Conservation (phyloP, 768 basidiomycete genomes). For the Polyporus arcularius region DNA sequence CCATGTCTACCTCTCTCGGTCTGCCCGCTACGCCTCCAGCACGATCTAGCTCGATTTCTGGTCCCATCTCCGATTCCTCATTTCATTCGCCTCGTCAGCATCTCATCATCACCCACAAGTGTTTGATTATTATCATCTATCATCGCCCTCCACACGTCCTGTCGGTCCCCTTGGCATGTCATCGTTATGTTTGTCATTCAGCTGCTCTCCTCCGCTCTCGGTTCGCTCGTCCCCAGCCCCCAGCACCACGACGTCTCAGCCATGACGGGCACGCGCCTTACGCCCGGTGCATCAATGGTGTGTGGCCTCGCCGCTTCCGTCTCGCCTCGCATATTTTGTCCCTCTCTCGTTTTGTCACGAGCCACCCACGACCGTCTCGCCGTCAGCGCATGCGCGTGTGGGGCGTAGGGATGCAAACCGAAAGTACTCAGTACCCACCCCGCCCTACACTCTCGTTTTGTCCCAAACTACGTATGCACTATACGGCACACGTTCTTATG, state of each 20-base stretch:
- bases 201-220: constrained; percentile 22
- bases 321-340: not conserved
- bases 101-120: constrained; percentile 22
- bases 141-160: constrained; percentile 20
- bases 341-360: constrained; percentile 16
- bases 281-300: constrained; percentile 12
- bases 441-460: constrained; percentile 16
- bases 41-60: constrained; percentile 19
- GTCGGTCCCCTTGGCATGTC: constrained; percentile 22
- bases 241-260: constrained; percentile 8
- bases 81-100: constrained; percentile 18
- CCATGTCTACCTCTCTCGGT: not conserved
- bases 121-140: constrained; percentile 28
- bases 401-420: not conserved
- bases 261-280: constrained; percentile 15
- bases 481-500: not conserved
- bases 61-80: constrained; percentile 14
- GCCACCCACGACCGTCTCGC: not conserved
- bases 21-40: constrained; percentile 17
- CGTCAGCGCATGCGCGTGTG: not conserved
- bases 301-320: constrained; percentile 10
- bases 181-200: constrained; percentile 25
- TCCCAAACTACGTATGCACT: constrained; percentile 11
- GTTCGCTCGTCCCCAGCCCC: constrained; percentile 9
- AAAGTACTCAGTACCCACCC: constrained; percentile 6